Base-by-base conservation (phyloP, 1,284 basidiomycete species). In the Lentinula novae-zelandiae region DNA sequence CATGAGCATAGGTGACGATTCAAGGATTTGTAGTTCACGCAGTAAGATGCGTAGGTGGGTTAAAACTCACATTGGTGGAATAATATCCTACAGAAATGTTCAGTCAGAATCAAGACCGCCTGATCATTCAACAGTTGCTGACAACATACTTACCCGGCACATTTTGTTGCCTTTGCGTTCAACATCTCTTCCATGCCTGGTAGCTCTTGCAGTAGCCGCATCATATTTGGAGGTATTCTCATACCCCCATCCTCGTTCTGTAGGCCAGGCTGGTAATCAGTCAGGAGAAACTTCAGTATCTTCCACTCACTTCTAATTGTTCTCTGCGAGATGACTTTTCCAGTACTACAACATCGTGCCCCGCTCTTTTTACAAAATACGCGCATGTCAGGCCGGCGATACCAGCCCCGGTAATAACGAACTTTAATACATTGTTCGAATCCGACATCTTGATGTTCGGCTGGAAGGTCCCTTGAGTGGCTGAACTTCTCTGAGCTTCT, bases 341-440 rank as follows among this genome's bases (percentile, higher is more conserved):
- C 2, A 63, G 12, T 17, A 63, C 58, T 15, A 60, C 27, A 12
- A 63, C 58, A 33, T 58, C 36, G 50, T 63, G 62, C 12, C 59
- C 58, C 12, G 20, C 44, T 40, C 49, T 22, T 17, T 56, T 59
- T 27, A 66, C 50, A 1, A 57, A 39, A 48, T 64, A 64, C 15
- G 65, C 65, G 20, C 50, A 61, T 34, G 61, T 58, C 13, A 66
- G 42, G 3, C 65, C 65, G 9, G 63, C 59, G 10, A 66, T 58
- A 55, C 63, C 62, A 17, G 53, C 65, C n/a, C 65, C 65, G 7
- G 61, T 46, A 13, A 64, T 34, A 38, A 64, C 36, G 56, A 64
- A 66, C 31, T 61, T 60, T 34, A 66, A 53, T 20, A 31, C 17
- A 40, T 1, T 42, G 12, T n/a, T 20, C 17, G 39, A 54, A 31